These are phyloP conservation scores for Solanum bulbocastanum DNA, from an alignment of 257 asterid species.

Conservation along the genomic window DNA sequence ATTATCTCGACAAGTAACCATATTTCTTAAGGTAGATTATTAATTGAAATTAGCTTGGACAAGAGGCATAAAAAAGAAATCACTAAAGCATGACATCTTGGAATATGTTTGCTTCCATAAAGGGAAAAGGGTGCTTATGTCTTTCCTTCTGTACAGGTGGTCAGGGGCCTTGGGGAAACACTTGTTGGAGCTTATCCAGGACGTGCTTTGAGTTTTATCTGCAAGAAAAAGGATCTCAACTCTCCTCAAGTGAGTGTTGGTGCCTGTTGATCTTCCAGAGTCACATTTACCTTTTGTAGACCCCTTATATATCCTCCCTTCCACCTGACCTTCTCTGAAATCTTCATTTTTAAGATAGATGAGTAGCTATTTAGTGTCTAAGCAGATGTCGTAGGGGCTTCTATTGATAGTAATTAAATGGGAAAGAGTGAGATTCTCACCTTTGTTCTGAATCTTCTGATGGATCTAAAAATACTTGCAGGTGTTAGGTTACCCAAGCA, in stretches of 20 bases:
- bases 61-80: not conserved
- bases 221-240: constrained; percentile 75
- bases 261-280: not conserved
- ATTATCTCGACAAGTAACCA: not conserved
- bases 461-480: constrained; percentile 18
- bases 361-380: not conserved
- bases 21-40: not conserved
- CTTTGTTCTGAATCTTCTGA: not conserved
- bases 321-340: not conserved
- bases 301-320: not conserved
- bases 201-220: constrained; percentile 91
- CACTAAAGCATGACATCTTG: not conserved
- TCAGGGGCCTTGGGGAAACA: constrained; percentile 98
- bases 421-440: not conserved
- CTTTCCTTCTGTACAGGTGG: constrained; percentile 49
- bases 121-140: not conserved
- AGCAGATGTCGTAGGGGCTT: not conserved
- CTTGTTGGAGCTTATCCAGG: constrained; percentile 99
- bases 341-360: not conserved
- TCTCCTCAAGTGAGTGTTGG: constrained; percentile 56
- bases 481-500: constrained; percentile 98
- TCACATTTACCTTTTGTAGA: not conserved
- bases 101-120: not conserved
- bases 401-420: not conserved
- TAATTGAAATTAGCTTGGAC: not conserved